Conservation (phyloP, 2,329 filamentous ascomycete species). For the Colletotrichum salicis region DNA sequence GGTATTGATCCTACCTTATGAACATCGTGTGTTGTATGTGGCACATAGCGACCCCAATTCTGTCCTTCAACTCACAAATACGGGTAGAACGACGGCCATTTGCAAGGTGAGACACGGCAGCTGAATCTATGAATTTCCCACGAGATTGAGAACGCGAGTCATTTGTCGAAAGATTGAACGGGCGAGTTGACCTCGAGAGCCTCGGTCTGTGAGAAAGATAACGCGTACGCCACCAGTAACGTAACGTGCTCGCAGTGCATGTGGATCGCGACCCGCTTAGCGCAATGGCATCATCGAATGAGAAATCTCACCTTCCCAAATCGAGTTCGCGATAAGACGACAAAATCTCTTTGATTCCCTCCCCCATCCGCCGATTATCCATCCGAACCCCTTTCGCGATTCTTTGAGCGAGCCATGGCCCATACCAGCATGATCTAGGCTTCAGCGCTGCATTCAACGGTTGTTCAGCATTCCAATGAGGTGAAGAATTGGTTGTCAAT, state of each 20-base stretch:
- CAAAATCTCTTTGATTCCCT: constrained; percentile 15
- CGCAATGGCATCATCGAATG: constrained; percentile 33
- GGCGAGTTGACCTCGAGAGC: not conserved
- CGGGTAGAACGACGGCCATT: no score
- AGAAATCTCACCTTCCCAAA: constrained; percentile 33
- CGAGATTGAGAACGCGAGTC: not conserved
- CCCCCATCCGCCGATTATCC: not conserved
- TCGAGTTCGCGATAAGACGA: constrained; percentile 30
- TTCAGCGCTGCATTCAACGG: not conserved
- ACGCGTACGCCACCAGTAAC: constrained; percentile 3
- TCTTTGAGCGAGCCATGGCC: not conserved
- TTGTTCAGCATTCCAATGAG: constrained; percentile 3
- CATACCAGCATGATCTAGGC: not conserved
- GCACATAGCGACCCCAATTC: no score
- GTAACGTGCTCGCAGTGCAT: constrained; percentile 2
- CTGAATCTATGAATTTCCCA: no score
- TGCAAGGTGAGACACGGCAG: no score
- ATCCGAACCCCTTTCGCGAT: not conserved
- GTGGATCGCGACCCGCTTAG: constrained; percentile 30
- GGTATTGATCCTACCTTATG: no score
- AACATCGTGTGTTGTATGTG: no score
- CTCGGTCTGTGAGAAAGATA: not conserved
- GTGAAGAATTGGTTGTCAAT: not conserved
- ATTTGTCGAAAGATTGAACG: not conserved
- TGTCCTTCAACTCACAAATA: no score